These are phyloP conservation scores for Prunus dulcis DNA, from an alignment of 306 rosid genomes.

Conservation along the genomic window DNA sequence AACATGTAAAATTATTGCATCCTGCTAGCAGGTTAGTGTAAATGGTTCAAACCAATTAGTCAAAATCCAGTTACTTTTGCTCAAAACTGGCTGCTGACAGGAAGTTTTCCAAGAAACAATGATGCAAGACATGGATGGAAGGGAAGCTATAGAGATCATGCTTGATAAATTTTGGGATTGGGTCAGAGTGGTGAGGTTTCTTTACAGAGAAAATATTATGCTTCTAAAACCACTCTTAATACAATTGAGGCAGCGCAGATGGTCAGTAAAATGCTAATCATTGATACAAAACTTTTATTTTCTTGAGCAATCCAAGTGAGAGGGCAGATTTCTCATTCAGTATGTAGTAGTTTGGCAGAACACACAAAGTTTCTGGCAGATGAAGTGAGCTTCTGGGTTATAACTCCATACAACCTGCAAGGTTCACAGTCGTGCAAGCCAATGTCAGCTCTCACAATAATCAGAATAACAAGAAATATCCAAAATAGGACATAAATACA, in stretches of 20 bases:
- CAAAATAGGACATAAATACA: background rate
- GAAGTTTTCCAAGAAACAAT: background rate
- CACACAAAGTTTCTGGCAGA: background rate
- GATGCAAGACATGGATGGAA: background rate
- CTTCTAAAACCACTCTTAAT: background rate
- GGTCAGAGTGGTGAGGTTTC: background rate
- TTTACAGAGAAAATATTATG: background rate
- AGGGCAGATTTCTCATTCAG: background rate
- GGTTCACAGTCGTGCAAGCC: background rate
- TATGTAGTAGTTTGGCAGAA: background rate
- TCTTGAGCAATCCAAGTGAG: slow-evolving; percentile 10
- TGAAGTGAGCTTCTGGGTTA: background rate
- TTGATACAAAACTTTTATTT: slow-evolving; percentile 13
- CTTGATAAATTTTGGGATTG: background rate
- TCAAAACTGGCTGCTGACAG: background rate
- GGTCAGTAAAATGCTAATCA: slow-evolving; percentile 8
- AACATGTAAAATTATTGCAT: background rate
- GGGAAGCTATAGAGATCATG: background rate
- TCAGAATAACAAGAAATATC: background rate
- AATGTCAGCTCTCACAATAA: slow-evolving; percentile 4
- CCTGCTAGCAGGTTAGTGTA: background rate
- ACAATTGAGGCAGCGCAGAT: background rate
- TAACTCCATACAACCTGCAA: slow-evolving; percentile 17
- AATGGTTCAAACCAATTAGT: background rate
- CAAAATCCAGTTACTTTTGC: background rate